Conservation (phyloP, 306 rosid genomes). For the Medicago ruthenica region DNA sequence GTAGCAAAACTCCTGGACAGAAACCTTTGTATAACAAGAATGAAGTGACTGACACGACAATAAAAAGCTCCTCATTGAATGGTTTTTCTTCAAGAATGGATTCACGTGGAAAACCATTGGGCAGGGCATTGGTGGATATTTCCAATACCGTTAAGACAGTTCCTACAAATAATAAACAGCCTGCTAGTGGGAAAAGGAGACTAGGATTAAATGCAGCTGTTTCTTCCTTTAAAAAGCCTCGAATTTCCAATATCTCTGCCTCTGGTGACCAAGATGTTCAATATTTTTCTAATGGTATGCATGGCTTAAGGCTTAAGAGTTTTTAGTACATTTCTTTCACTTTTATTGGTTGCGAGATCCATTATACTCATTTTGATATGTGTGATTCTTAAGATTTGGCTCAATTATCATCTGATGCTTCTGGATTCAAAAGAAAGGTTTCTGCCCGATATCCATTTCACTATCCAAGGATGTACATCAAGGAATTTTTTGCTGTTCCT, state of each 20-base stretch:
- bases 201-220: slow-evolving; percentile 52
- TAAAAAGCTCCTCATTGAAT: slow-evolving; percentile 44
- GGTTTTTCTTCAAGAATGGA: slow-evolving; percentile 46
- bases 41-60: slow-evolving; percentile 26
- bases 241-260: slow-evolving; percentile 57
- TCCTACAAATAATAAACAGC: slow-evolving; percentile 44
- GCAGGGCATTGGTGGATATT: slow-evolving; percentile 67
- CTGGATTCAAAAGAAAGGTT: slow-evolving; percentile 62
- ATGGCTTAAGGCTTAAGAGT: slow-evolving; percentile 11
- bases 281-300: slow-evolving; percentile 56
- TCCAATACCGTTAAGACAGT: slow-evolving; percentile 57
- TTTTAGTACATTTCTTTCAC: not conserved
- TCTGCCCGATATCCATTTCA: slow-evolving; percentile 71
- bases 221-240: slow-evolving; percentile 91
- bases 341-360: slow-evolving; percentile 32
- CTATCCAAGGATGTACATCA: slow-evolving; percentile 60
- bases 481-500: slow-evolving; percentile 63
- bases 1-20: slow-evolving; percentile 47
- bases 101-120: slow-evolving; percentile 45
- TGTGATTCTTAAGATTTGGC: slow-evolving; percentile 63
- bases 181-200: slow-evolving; percentile 61
- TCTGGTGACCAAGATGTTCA: slow-evolving; percentile 54
- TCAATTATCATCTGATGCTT: slow-evolving; percentile 52
- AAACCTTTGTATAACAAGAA: slow-evolving; percentile 41
- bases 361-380: slow-evolving; percentile 41